phyloP scores from a whole-genome alignment of 1,284 basidiomycete species.

The Ceratobasidium sp. region DNA sequence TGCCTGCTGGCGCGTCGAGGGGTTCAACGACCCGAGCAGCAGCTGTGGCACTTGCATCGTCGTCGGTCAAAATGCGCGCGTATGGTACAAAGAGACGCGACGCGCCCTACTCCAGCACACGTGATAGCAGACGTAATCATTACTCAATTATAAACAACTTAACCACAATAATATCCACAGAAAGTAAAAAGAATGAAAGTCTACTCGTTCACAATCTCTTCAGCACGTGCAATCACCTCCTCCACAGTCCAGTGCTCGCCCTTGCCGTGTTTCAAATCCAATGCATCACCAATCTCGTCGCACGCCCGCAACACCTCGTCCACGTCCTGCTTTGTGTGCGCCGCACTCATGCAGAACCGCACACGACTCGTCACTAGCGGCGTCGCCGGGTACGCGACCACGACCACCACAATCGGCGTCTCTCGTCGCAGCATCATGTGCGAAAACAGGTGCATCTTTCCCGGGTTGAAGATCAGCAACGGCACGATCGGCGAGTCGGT shows the following conservation, averaged over 20 bases:
- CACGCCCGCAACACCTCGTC: conserved; percentile 87
- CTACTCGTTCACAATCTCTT: conserved; percentile 69
- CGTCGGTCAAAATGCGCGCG: neutral
- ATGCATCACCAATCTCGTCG: conserved; percentile 88
- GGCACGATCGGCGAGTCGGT: conserved; percentile 94
- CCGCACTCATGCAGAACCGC: conserved; percentile 92
- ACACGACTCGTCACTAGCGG: conserved; percentile 90
- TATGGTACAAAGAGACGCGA: conserved; percentile 1
- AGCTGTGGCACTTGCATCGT: conserved; percentile 58
- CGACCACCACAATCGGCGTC: conserved; percentile 86
- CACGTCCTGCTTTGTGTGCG: conserved; percentile 97
- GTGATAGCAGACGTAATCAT: conserved; percentile 20
- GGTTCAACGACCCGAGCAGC: conserved; percentile 76
- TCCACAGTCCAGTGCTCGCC: conserved; percentile 85
- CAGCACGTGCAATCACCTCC: conserved; percentile 74
- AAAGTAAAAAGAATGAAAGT: neutral
- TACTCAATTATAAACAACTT: conserved; percentile 28
- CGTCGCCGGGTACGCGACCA: conserved; percentile 93
- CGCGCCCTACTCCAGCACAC: conserved; percentile 23
- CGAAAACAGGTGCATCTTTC: conserved; percentile 89
- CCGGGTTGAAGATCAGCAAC: conserved; percentile 91
- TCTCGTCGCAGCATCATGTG: conserved; percentile 85
- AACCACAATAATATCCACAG: neutral
- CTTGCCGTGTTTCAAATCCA: conserved; percentile 84
- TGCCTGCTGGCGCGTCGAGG: conserved; percentile 75